A percentile compares a stretch with the other conserved stretches of the same genome.
These are phyloP conservation scores for Orbilia oligospora DNA, from an alignment of 2,329 filamentous ascomycete genomes.

Conservation along the genomic window DNA sequence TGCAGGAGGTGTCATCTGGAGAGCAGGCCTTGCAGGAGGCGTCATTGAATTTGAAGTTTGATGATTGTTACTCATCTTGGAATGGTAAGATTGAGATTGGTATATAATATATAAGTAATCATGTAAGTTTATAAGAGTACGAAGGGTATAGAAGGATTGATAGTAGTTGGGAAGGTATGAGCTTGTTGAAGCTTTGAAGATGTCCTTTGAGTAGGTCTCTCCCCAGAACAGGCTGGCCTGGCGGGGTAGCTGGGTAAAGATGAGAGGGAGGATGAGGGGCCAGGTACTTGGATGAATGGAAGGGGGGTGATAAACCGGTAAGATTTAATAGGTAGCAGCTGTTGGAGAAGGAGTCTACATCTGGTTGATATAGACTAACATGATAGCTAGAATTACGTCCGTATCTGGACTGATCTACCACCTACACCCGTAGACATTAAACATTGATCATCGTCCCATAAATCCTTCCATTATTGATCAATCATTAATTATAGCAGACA, in stretches of 20 bases:
- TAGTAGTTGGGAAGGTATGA: slow-evolving; percentile 41
- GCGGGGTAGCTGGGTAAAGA: neutral
- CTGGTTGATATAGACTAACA: neutral
- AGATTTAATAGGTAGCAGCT: neutral
- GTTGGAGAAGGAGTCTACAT: neutral
- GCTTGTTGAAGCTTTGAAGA: slow-evolving; percentile 18
- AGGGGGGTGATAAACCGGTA: too few species aligned
- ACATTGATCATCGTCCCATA: too few species aligned
- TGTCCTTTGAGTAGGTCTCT: slow-evolving; percentile 1
- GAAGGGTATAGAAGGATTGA: slow-evolving; percentile 40
- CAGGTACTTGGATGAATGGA: neutral
- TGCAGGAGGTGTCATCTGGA: slow-evolving; percentile 29
- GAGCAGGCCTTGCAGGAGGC: slow-evolving; percentile 36
- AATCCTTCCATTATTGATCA: too few species aligned
- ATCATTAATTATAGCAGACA: too few species aligned
- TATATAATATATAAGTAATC: neutral
- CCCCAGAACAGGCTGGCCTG: neutral
- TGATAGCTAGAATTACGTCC: neutral
- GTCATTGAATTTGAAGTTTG: slow-evolving; percentile 38
- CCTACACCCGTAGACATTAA: too few species aligned
- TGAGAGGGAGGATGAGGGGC: neutral
- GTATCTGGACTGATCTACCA: neutral
- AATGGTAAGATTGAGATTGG: neutral
- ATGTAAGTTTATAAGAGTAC: neutral
- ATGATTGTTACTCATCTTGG: slow-evolving; percentile 20